phyloP scores from a whole-genome alignment of 2,329 filamentous ascomycete species.

The Aureobasidium zeae region DNA sequence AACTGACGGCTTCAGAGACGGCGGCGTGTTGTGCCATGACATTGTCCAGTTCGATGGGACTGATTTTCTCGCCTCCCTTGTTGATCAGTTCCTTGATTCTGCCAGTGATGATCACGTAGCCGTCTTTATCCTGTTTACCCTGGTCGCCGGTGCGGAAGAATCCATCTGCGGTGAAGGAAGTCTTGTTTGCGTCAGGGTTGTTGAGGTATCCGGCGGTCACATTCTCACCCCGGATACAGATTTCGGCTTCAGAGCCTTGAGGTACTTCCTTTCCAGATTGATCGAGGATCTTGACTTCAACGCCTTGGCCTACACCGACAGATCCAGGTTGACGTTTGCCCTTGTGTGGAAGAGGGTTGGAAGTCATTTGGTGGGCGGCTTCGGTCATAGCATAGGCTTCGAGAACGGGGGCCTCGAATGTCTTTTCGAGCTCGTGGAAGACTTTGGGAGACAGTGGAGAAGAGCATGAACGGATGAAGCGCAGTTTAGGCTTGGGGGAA shows the following conservation, averaged over 20 bases:
- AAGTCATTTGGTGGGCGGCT: constrained; percentile 77
- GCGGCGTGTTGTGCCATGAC: constrained; percentile 63
- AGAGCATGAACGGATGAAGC: constrained; percentile 82
- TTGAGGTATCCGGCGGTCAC: constrained; percentile 81
- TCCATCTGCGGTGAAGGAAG: constrained; percentile 62
- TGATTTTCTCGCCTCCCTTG: constrained; percentile 84
- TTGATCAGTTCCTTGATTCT: constrained; percentile 90
- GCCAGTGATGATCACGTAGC: constrained; percentile 80
- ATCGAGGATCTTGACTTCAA: constrained; percentile 70
- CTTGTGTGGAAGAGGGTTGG: constrained; percentile 51
- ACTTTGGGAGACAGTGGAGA: constrained; percentile 73
- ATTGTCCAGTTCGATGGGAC: constrained; percentile 80
- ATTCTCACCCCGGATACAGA: constrained; percentile 73
- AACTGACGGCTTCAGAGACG: constrained; percentile 71
- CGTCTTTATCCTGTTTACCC: constrained; percentile 68
- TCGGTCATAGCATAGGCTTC: constrained; percentile 93
- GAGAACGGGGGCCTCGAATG: constrained; percentile 69
- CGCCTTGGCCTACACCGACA: constrained; percentile 74
- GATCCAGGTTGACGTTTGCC: constrained; percentile 69
- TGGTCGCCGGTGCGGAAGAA: constrained; percentile 88
- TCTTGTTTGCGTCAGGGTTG: constrained; percentile 65
- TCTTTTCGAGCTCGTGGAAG: constrained; percentile 68
- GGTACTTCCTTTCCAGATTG: constrained; percentile 57
- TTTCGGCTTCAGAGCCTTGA: constrained; percentile 65
- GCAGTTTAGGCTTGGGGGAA: constrained; percentile 59